Evolutionary conservation across 2,329 filamentous ascomycete species (phyloP), one percentile per base, ranked within the genome.

Genomic region (Neoarthrinium moseri): DNA sequence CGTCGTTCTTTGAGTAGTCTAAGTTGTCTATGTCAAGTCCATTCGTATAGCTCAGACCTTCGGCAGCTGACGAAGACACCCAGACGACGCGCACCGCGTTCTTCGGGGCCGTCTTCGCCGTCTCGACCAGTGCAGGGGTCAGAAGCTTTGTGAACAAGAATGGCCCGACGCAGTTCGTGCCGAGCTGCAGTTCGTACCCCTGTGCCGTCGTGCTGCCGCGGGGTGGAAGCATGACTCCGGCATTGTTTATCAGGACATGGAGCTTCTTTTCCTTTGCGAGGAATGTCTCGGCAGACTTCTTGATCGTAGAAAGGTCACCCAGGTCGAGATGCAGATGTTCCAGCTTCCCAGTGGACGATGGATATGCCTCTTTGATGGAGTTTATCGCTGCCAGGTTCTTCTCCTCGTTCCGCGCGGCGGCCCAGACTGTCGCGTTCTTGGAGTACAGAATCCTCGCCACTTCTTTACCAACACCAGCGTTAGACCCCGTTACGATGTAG

Each of bases 11-110:
- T n/a, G n/a, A n/a, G n/a, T n/a, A n/a, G n/a, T n/a, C n/a, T n/a
- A n/a, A n/a, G n/a, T n/a, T n/a, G n/a, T n/a, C n/a, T n/a, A n/a
- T n/a, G n/a, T n/a, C n/a, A n/a, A n/a, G n/a, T n/a, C n/a, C n/a
- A 4, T 33, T 20, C 29, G 33, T 43, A 12, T 27, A 30, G 20
- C 33, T 51, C 15, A 58, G 36, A 17, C 30, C 43, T 22, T 61
- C 59, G 8, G 58, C 60, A 4, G 52, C 54, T 10, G 58, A 58
- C 1, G 60, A 63, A 1, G 57, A 58, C 10, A 62, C 56, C 58
- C 59, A 63, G 26, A 64, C 48, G 3, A 65, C 57, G 26, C 62
- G 56, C 6, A 43, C 40, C n/a, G 15, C 22, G 40, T 34, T 29
- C 15, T 26, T n/a, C 11, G 29, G 20, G 11, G 40, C n/a, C 18